Percentiles rank a stretch among this genome's conserved stretches.
phyloP scores from a whole-genome alignment of 2,329 filamentous ascomycete species.

The Ampelomyces quisqualis region DNA sequence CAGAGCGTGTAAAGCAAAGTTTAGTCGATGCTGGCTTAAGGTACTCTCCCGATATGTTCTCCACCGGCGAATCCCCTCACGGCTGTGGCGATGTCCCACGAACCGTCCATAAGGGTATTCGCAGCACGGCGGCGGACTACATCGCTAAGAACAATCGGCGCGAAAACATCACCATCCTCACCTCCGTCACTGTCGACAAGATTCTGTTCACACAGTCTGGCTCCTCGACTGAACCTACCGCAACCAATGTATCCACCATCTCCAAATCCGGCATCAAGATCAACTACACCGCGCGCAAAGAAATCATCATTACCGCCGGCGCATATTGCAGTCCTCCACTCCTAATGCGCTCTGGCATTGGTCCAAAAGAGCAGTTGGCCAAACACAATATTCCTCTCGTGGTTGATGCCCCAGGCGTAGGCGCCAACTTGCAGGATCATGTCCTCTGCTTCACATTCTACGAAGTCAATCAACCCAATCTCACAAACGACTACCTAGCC shows the following conservation, averaged over 20 bases:
- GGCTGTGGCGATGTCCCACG: slow-evolving; percentile 37
- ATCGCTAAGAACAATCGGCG: slow-evolving; percentile 47
- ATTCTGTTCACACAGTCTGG: slow-evolving; percentile 49
- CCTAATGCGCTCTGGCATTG: slow-evolving; percentile 58
- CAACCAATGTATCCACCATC: slow-evolving; percentile 50
- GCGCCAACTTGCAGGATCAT: slow-evolving; percentile 65
- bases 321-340: slow-evolving; percentile 42
- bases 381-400: slow-evolving; percentile 55
- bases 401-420: slow-evolving; percentile 61
- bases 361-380: slow-evolving; percentile 55
- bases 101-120: slow-evolving; percentile 35
- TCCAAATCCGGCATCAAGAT: slow-evolving; percentile 45
- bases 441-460: slow-evolving; percentile 61
- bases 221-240: slow-evolving; percentile 43
- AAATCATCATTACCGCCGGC: slow-evolving; percentile 39
- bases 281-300: slow-evolving; percentile 39
- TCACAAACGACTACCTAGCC: slow-evolving; percentile 58
- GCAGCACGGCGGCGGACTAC: slow-evolving; percentile 34
- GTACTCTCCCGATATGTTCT: slow-evolving; percentile 62
- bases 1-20: slow-evolving; percentile 56
- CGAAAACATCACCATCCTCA: slow-evolving; percentile 41
- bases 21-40: slow-evolving; percentile 57
- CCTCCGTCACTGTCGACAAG: slow-evolving; percentile 42
- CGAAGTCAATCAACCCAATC: slow-evolving; percentile 57
- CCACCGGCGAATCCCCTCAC: slow-evolving; percentile 43